These are phyloP conservation scores for Pseudopyricularia javanii DNA, from an alignment of 2,329 filamentous ascomycete species.

Conservation along the genomic window DNA sequence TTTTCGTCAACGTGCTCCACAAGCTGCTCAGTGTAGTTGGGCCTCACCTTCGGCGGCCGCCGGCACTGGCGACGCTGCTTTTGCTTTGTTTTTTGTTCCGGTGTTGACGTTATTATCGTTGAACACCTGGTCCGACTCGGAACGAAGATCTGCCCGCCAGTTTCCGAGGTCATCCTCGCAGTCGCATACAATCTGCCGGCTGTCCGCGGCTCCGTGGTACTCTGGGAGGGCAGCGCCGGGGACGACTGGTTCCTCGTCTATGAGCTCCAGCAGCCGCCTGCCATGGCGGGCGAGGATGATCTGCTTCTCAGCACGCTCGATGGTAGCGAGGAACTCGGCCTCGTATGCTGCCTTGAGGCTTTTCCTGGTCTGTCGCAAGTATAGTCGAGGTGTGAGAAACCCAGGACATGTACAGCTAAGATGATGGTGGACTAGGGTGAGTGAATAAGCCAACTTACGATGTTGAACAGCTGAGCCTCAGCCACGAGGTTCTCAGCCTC, in stretches of 20 bases:
- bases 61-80: neutral
- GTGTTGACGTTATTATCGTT: neutral
- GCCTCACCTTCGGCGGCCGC: neutral
- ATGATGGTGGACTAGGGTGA: neutral
- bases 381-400: neutral
- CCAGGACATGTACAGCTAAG: neutral
- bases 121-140: constrained; percentile 18
- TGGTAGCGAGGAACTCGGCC: constrained; percentile 75
- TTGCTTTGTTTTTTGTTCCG: no score
- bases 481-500: constrained; percentile 95
- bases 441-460: constrained; percentile 45
- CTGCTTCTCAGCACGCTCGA: constrained; percentile 95
- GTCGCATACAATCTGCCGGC: constrained; percentile 79
- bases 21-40: no score
- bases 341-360: constrained; percentile 95
- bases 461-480: constrained; percentile 90
- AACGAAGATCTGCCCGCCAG: constrained; percentile 41
- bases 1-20: no score
- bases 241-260: constrained; percentile 83
- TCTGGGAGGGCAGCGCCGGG: constrained; percentile 66
- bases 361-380: constrained; percentile 59
- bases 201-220: constrained; percentile 55
- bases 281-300: constrained; percentile 87
- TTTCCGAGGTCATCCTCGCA: constrained; percentile 77
- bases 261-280: constrained; percentile 66